These are phyloP conservation scores for Boletus sp. DNA, from an alignment of 768 basidiomycete genomes.

Conservation along the genomic window DNA sequence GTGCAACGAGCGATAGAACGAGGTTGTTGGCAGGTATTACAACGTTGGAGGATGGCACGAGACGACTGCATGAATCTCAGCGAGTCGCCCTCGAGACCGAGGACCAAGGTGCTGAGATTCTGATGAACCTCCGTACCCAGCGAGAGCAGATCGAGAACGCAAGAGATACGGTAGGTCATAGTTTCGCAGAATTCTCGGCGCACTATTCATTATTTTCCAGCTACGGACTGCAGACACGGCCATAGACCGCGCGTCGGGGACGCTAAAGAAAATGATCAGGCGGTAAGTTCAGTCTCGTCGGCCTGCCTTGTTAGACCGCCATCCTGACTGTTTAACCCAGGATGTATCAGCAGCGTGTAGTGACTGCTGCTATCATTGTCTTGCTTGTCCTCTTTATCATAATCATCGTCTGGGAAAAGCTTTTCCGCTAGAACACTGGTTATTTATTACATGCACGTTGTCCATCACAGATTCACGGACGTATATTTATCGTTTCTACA, in stretches of 20 bases:
- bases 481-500: conserved; percentile 27
- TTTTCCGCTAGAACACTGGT: conserved; percentile 39
- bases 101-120: conserved; percentile 89
- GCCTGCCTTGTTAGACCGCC: conserved; percentile 5
- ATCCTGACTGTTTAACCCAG: conserved; percentile 42
- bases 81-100: conserved; percentile 95
- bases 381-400: conserved; percentile 82
- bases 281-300: conserved; percentile 52
- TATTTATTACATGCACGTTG: conserved; percentile 16
- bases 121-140: conserved; percentile 80
- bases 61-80: conserved; percentile 85
- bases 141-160: conserved; percentile 94
- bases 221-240: conserved; percentile 81
- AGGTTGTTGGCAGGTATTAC: conserved; percentile 76
- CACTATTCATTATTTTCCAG: conserved; percentile 36
- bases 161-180: conserved; percentile 68
- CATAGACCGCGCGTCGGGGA: conserved; percentile 88
- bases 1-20: conserved; percentile 64
- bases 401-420: conserved; percentile 79
- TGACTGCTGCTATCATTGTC: conserved; percentile 82
- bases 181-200: not conserved
- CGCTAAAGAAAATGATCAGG: conserved; percentile 92
- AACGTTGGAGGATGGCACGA: conserved; percentile 78
- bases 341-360: conserved; percentile 94
- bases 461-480: conserved; percentile 14